phyloP scores from a whole-genome alignment of 352 stramenopile genomes.

The Globisporangium heterothallicum region DNA sequence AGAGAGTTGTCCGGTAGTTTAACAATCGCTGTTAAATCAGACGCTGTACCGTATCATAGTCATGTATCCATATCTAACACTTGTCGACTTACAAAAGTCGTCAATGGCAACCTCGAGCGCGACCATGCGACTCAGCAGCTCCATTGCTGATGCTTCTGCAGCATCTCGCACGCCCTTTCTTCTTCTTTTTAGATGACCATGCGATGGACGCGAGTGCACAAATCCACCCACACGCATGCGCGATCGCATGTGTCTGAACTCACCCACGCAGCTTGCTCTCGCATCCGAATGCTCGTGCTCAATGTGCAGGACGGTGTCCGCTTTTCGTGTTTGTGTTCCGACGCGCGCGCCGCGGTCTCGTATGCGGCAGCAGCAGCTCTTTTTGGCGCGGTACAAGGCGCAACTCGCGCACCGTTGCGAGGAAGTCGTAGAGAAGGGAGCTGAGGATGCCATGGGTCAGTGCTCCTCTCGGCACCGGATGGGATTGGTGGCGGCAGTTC shows the following conservation, averaged over 20 bases:
- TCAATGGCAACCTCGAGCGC: neutral
- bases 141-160: neutral
- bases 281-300: too few relatives aligned
- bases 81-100: neutral
- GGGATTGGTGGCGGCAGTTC: neutral
- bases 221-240: neutral
- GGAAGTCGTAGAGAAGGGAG: conserved; percentile 60
- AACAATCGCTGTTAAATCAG: too few relatives aligned
- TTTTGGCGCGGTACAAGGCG: conserved; percentile 70
- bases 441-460: conserved; percentile 36
- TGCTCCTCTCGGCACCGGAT: neutral
- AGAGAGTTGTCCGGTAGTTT: too few relatives aligned
- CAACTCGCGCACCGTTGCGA: conserved; percentile 75
- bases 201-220: neutral
- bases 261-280: too few relatives aligned
- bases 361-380: conserved; percentile 41
- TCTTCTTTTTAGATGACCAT: neutral
- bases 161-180: neutral
- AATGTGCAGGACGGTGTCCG: too few relatives aligned
- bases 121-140: neutral
- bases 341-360: conserved; percentile 9
- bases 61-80: neutral
- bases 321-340: conserved; percentile 2
- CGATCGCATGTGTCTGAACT: conserved; percentile 1
- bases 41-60: too few relatives aligned